Evolutionary conservation across 495 filamentous ascomycete genomes (phyloP), one percentile per base, ranked within the genome.

Genomic region (Lindgomyces ingoldianus): DNA sequence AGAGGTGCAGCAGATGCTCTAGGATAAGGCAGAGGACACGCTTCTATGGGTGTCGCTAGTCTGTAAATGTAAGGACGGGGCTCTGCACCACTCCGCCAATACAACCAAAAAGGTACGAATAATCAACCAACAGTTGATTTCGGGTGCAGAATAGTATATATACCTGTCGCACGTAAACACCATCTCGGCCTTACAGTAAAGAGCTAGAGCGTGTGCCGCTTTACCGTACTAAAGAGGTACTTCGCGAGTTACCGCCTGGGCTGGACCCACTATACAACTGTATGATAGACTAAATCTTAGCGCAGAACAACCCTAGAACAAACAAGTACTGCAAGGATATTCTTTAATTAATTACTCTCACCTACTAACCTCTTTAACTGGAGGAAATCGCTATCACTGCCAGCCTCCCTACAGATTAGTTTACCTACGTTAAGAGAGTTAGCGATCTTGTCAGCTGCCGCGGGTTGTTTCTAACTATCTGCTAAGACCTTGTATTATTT

Each of bases 211-310:
- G 29, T 6, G 52, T 36, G 8, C 39, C 24, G 36, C 41, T 33
- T n/a, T 64, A 33, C 47, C 30, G 26, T 18, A 45, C 41, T 45
- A 2, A 48, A 48, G 25, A 44, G 51, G 39, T 53, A 48, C 39
- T 64, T 27, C 16, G 16, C 9, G 27, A 55, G 51, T 69, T 74
- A 48, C 73, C 73, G 22, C 62, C 70, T 58, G 69, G 72, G 26
- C 70, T 77, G 36, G 59, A 70, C 53, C 36, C 57, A 14, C 55
- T 77, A 11, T 77, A 77, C 48, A 19, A 56, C 18, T 66, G 69
- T 27, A 77, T 76, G 72, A 62, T 76, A 24, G 47, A 70, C 1
- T 62, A 75, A 36, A 69, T 76, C 27, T 29, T 45, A 21, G 62
- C 54, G 18, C 55, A 69, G 59, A 64, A 75, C 2, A 49, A 74